Percentiles rank a stretch among this genome's conserved stretches.
Conservation (phyloP, 768 basidiomycete species). For the Amanita polypyramis region DNA sequence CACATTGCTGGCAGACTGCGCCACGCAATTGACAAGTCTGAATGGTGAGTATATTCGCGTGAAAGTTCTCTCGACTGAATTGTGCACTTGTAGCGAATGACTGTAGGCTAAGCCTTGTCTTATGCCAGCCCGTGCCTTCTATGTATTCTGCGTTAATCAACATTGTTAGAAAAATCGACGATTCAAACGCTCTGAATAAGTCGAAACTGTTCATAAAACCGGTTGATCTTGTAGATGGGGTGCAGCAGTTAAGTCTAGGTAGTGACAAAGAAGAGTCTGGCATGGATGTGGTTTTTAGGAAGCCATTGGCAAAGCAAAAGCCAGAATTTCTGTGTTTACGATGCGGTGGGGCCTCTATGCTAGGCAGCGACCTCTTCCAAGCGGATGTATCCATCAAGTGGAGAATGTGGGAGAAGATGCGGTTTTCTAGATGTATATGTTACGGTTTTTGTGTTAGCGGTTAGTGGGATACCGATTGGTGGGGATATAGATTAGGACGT, state of each 20-base stretch:
- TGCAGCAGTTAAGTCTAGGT: constrained; percentile 31
- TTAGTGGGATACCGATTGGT: not conserved
- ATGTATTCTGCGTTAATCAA: constrained; percentile 33
- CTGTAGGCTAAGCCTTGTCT: constrained; percentile 40
- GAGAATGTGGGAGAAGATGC: constrained; percentile 57
- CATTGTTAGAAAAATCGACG: constrained; percentile 34
- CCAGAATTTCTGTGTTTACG: constrained; percentile 41
- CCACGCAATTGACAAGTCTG: constrained; percentile 22
- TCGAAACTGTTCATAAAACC: constrained; percentile 65
- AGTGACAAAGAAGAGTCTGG: constrained; percentile 25
- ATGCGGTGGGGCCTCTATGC: constrained; percentile 50
- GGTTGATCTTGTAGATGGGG: constrained; percentile 56
- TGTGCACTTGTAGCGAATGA: constrained; percentile 32
- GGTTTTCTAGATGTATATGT: constrained; percentile 55
- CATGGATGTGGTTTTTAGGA: constrained; percentile 61
- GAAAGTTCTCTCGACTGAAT: not conserved
- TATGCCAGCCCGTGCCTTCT: constrained; percentile 42
- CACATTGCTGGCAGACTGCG: constrained; percentile 28
- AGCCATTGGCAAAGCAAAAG: constrained; percentile 28
- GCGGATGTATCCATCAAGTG: constrained; percentile 28
- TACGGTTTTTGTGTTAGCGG: constrained; percentile 42
- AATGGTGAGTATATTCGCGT: constrained; percentile 20
- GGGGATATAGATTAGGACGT: not conserved
- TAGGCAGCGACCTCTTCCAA: constrained; percentile 20
- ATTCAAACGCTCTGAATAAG: constrained; percentile 47